Evolutionary conservation across 2,329 filamentous ascomycete species (phyloP).

Genomic region (Colletotrichum trifolii): DNA sequence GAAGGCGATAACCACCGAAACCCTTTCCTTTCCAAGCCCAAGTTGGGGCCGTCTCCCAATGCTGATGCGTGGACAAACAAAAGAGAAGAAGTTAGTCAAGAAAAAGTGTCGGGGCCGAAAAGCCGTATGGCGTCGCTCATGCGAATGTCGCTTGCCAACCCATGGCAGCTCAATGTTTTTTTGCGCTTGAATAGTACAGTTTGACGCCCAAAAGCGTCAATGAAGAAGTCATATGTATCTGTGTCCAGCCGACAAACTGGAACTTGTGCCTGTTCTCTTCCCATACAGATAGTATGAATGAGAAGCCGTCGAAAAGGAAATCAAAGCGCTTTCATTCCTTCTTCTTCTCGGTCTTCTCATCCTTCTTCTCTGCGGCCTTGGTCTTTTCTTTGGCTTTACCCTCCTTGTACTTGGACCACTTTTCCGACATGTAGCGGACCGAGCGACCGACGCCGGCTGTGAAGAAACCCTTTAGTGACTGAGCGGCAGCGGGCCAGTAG

Average conservation of each 20-base stretch:
- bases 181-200: too few species aligned
- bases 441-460: conserved; percentile 80
- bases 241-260: too few species aligned
- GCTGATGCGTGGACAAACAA: conserved; percentile 15
- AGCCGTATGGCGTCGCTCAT: background rate
- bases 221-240: too few species aligned
- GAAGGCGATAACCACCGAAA: conserved; percentile 2
- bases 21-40: conserved; percentile 1
- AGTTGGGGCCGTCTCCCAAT: conserved; percentile 6
- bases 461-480: conserved; percentile 85
- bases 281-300: too few species aligned
- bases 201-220: too few species aligned
- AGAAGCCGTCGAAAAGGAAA: background rate
- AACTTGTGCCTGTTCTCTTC: too few species aligned
- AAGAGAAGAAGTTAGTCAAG: too few species aligned
- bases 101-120: background rate
- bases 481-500: conserved; percentile 89
- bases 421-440: conserved; percentile 83
- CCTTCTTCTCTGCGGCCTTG: conserved; percentile 41
- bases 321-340: background rate
- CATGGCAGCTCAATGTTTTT: too few species aligned
- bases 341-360: conserved; percentile 21
- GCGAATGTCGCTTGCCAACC: too few species aligned
- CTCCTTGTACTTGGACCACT: conserved; percentile 73
- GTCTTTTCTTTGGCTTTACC: conserved; percentile 47